Conservation (phyloP, 345 rosid species). For the Trapa bicornis region DNA sequence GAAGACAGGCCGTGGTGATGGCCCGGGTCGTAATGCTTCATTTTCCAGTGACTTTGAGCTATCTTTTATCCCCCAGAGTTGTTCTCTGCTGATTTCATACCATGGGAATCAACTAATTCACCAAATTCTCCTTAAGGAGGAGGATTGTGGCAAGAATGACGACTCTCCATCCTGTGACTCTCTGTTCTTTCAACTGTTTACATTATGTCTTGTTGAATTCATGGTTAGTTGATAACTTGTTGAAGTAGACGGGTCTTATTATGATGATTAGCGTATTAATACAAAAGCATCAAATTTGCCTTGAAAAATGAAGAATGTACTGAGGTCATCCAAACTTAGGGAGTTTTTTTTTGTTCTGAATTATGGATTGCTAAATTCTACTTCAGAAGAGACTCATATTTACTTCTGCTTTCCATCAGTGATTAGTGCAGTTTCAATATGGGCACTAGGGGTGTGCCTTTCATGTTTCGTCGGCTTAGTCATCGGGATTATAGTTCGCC, state of each 20-base stretch:
- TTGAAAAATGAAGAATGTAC: background rate
- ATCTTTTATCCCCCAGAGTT: conserved; percentile 14
- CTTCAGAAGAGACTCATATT: background rate
- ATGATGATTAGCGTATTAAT: too few relatives aligned
- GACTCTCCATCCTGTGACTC: conserved; percentile 22
- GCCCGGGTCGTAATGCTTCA: conserved; percentile 62
- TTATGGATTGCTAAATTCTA: background rate
- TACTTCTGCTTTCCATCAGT: conserved; percentile 14
- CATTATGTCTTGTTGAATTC: background rate
- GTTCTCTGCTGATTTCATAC: conserved; percentile 52
- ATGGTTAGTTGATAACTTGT: too few relatives aligned
- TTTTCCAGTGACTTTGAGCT: conserved; percentile 52
- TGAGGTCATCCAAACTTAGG: background rate
- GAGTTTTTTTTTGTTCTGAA: background rate
- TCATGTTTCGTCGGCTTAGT: conserved; percentile 32
- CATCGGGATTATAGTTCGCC: conserved; percentile 24
- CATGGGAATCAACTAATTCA: conserved; percentile 48
- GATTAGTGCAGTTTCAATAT: conserved; percentile 20
- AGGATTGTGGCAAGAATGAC: conserved; percentile 29
- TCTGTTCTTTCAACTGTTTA: background rate
- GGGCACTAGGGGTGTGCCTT: conserved; percentile 24
- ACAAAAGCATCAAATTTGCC: too few relatives aligned
- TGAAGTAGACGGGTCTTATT: too few relatives aligned
- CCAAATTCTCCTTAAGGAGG: conserved; percentile 48
- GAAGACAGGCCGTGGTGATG: conserved; percentile 32